These are phyloP conservation scores for Tolypocladium paradoxum DNA, from an alignment of 2,329 filamentous ascomycete species.

Conservation along the genomic window DNA sequence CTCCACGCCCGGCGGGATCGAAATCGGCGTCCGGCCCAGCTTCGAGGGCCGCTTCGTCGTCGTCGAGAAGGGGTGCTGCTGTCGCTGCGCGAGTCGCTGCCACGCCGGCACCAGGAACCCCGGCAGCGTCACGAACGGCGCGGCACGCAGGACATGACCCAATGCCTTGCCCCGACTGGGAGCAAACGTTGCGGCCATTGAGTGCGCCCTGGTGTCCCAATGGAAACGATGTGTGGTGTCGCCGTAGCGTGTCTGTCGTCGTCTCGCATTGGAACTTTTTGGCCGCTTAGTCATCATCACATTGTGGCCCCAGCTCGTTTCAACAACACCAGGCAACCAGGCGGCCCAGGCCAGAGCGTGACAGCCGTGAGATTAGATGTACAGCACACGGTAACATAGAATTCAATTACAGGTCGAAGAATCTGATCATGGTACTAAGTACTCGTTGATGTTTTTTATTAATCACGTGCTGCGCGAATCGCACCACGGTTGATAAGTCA, in stretches of 20 bases:
- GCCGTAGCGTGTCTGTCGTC: neutral
- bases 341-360: neutral
- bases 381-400: neutral
- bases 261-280: constrained; percentile 5
- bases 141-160: constrained; percentile 41
- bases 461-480: neutral
- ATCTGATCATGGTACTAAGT: neutral
- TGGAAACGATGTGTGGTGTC: neutral
- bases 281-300: constrained; percentile 10
- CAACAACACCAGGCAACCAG: too few species aligned
- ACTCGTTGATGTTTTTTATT: neutral
- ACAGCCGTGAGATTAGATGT: neutral
- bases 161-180: constrained; percentile 51
- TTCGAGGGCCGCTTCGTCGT: constrained; percentile 61
- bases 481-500: neutral
- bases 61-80: constrained; percentile 51
- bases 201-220: constrained; percentile 5
- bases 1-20: constrained; percentile 74
- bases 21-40: constrained; percentile 71
- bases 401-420: neutral
- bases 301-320: neutral
- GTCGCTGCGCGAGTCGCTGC: constrained; percentile 32
- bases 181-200: constrained; percentile 48
- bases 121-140: constrained; percentile 46
- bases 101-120: constrained; percentile 65